phyloP scores from a whole-genome alignment of 345 rosid genomes.

The Passiflora organensis region DNA sequence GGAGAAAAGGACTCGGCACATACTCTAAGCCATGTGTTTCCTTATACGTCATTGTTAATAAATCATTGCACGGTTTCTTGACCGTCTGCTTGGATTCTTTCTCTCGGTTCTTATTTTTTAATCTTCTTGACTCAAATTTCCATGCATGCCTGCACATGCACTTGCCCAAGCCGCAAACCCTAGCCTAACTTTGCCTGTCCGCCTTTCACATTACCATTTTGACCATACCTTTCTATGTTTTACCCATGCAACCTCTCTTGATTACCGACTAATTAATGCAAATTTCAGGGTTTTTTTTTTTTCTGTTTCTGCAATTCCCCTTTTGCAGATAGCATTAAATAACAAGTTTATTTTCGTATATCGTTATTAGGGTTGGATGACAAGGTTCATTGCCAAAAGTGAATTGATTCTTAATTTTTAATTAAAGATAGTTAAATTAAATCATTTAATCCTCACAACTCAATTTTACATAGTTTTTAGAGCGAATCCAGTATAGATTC shows the following conservation, averaged over 20 bases:
- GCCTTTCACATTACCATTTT: constrained; percentile 33
- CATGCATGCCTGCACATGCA: constrained; percentile 68
- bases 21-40: constrained; percentile 59
- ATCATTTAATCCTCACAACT: no score
- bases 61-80: constrained; percentile 56
- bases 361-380: no score
- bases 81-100: constrained; percentile 50
- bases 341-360: no score
- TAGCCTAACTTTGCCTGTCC: constrained; percentile 23
- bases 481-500: no score
- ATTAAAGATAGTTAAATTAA: no score
- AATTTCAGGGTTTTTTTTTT: no score
- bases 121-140: constrained; percentile 48
- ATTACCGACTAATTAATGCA: no score
- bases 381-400: no score
- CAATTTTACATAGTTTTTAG: no score
- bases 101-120: constrained; percentile 10
- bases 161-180: constrained; percentile 37
- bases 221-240: constrained; percentile 20
- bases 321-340: no score
- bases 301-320: no score
- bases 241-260: constrained; percentile 19
- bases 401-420: no score
- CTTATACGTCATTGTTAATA: constrained; percentile 46
- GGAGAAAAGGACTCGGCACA: constrained; percentile 10